Conservation (phyloP, 352 stramenopile species). For the Pythium brachiatum region DNA sequence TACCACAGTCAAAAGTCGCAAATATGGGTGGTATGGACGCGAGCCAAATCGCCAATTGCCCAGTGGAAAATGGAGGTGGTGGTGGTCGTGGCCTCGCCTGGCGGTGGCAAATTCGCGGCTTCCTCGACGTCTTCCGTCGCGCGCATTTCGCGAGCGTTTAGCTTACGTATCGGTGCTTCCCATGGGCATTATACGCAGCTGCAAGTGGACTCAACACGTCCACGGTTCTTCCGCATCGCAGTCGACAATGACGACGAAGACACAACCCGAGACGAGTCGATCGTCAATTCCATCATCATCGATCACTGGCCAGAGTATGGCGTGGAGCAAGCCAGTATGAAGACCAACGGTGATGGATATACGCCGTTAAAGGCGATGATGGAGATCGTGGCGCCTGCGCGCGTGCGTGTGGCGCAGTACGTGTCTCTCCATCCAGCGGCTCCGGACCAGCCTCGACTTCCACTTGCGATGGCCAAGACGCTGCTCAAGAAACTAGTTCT, state of each 20-base stretch:
- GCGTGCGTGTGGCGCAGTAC: constrained; percentile 46
- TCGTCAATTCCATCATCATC: constrained; percentile 28
- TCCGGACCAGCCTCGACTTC: constrained; percentile 37
- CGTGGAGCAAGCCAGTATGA: too few species aligned
- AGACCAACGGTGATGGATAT: neutral
- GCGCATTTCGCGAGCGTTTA: constrained; percentile 2
- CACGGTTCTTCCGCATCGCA: constrained; percentile 43
- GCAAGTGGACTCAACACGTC: neutral
- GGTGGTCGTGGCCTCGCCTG: constrained; percentile 14
- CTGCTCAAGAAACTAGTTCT: constrained; percentile 61
- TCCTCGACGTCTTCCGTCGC: constrained; percentile 5
- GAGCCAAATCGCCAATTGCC: neutral
- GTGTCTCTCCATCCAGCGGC: constrained; percentile 40
- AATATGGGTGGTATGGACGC: neutral
- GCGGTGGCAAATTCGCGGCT: neutral
- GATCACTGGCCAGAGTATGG: constrained; percentile 45
- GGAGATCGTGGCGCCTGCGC: constrained; percentile 18
- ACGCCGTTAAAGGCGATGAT: neutral
- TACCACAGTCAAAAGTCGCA: neutral
- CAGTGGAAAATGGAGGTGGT: constrained; percentile 10
- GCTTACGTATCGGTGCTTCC: neutral
- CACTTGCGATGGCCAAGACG: constrained; percentile 32
- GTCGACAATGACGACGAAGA: constrained; percentile 31
- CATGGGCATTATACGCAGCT: constrained; percentile 13
- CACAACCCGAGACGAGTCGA: neutral